Evolutionary conservation across 495 filamentous ascomycete genomes (phyloP).

Genomic region (Penicillium macrosclerotiorum): DNA sequence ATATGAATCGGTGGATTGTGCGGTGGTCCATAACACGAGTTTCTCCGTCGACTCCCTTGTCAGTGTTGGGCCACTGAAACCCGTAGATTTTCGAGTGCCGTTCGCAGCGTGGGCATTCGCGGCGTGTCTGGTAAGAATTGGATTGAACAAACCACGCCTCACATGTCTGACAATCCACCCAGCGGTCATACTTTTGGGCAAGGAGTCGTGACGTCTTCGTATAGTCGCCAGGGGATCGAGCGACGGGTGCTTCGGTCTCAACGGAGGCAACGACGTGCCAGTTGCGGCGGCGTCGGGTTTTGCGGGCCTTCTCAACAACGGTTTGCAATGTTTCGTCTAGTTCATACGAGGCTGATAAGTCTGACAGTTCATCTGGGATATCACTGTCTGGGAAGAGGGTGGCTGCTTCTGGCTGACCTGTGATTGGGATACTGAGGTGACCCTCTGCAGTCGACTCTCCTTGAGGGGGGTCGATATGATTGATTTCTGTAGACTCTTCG

Average conservation of each 20-base stretch:
- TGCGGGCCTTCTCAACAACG: slow-evolving; percentile 13
- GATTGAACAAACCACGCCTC: slow-evolving; percentile 76
- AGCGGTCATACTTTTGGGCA: slow-evolving; percentile 68
- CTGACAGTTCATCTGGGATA: slow-evolving; percentile 16
- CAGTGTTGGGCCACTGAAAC: slow-evolving; percentile 92
- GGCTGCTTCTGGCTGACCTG: slow-evolving; percentile 14
- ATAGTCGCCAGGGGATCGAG: slow-evolving; percentile 72
- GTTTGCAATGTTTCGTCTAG: slow-evolving; percentile 23
- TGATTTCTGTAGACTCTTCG: slow-evolving; percentile 19
- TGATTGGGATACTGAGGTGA: slow-evolving; percentile 1
- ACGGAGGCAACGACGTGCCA: slow-evolving; percentile 39
- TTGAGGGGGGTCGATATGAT: slow-evolving; percentile 5
- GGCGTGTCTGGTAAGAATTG: slow-evolving; percentile 80
- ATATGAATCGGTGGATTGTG: slow-evolving; percentile 67
- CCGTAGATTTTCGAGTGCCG: slow-evolving; percentile 95
- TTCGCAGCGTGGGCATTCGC: slow-evolving; percentile 88
- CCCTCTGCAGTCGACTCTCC: neutral
- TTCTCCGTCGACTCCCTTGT: slow-evolving; percentile 76
- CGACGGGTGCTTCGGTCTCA: slow-evolving; percentile 39
- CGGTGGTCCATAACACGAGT: slow-evolving; percentile 73
- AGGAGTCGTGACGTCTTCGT: slow-evolving; percentile 71
- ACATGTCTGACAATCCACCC: slow-evolving; percentile 86
- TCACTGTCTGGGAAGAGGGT: slow-evolving; percentile 5
- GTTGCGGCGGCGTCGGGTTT: slow-evolving; percentile 23
- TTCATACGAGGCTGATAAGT: slow-evolving; percentile 19